Percentiles rank a stretch among this genome's conserved stretches.
Conservation (phyloP, 495 filamentous ascomycete species). For the Daldinia grandis region DNA sequence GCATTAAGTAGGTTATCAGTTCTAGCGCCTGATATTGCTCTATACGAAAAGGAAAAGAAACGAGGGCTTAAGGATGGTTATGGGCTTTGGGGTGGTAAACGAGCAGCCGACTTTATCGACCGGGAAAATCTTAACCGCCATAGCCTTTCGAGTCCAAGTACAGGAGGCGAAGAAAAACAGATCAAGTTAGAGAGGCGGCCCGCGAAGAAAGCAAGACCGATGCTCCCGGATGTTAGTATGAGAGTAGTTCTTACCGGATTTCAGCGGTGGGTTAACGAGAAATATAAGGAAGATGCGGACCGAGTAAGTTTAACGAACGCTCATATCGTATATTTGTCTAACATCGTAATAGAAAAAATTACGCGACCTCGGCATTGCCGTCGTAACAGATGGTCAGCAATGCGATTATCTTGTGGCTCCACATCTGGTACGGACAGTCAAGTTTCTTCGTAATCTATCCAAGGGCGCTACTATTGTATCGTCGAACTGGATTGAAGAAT, state of each 20-base stretch:
- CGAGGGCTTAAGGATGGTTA: slow-evolving; percentile 71
- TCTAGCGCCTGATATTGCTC: slow-evolving; percentile 79
- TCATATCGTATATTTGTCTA: slow-evolving; percentile 32
- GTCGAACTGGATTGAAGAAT: slow-evolving; percentile 79
- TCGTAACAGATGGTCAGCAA: slow-evolving; percentile 74
- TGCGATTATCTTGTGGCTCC: slow-evolving; percentile 92
- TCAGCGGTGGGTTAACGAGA: slow-evolving; percentile 73
- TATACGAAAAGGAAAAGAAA: slow-evolving; percentile 95
- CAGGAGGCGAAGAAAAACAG: slow-evolving; percentile 53
- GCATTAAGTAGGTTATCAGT: slow-evolving; percentile 79
- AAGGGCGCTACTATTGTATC: slow-evolving; percentile 76
- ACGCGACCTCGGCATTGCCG: slow-evolving; percentile 81
- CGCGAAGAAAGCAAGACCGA: slow-evolving; percentile 69
- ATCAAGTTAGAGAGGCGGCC: slow-evolving; percentile 59
- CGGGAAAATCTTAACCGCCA: slow-evolving; percentile 51
- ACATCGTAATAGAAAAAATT: slow-evolving; percentile 71
- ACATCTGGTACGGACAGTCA: slow-evolving; percentile 83
- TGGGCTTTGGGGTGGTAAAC: slow-evolving; percentile 77
- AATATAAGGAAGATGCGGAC: slow-evolving; percentile 77
- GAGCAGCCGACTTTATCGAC: slow-evolving; percentile 65
- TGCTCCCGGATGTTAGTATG: slow-evolving; percentile 66
- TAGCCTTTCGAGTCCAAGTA: slow-evolving; percentile 47
- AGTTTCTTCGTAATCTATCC: slow-evolving; percentile 89
- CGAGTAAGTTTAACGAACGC: slow-evolving; percentile 65
- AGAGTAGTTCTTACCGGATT: slow-evolving; percentile 81